Evolutionary conservation across 2,329 filamentous ascomycete species (phyloP).

Genomic region (Ramularia collo-cygni): DNA sequence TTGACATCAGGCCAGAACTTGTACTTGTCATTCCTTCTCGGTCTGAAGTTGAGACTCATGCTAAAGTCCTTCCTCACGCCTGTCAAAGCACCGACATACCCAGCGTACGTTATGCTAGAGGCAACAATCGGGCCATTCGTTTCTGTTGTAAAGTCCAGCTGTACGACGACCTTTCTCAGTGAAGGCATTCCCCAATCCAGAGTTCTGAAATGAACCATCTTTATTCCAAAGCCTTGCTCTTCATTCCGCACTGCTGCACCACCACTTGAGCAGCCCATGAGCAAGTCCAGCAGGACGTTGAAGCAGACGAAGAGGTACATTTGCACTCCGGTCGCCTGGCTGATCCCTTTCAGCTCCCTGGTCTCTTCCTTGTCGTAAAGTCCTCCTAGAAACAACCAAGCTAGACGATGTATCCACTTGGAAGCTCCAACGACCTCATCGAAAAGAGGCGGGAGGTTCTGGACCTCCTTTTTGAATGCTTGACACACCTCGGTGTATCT

Average conservation of each 20-base stretch:
- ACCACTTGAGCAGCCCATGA: conserved; percentile 61
- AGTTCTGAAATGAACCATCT: conserved; percentile 51
- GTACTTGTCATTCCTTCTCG: too few relatives aligned
- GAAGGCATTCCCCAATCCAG: too few relatives aligned
- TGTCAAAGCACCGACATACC: too few relatives aligned
- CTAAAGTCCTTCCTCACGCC: too few relatives aligned
- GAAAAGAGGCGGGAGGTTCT: conserved; percentile 47
- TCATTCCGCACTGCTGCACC: conserved; percentile 32
- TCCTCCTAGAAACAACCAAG: conserved; percentile 43
- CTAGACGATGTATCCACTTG: conserved; percentile 30
- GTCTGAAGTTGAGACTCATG: too few relatives aligned
- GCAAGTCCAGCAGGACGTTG: conserved; percentile 56
- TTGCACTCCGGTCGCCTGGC: conserved; percentile 43
- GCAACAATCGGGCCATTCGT: too few relatives aligned
- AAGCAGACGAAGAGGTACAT: conserved; percentile 56
- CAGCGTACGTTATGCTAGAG: too few relatives aligned
- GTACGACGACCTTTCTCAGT: too few relatives aligned
- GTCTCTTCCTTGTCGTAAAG: conserved; percentile 52
- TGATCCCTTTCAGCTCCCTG: conserved; percentile 55
- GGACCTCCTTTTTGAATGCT: too few relatives aligned
- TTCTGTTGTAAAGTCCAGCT: too few relatives aligned
- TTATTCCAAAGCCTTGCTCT: conserved; percentile 16
- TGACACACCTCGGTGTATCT: too few relatives aligned
- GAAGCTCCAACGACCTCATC: conserved; percentile 41
- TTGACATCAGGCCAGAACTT: too few relatives aligned